These are phyloP conservation scores for Candida quercuum DNA, from an alignment of 805 yeast genomes.

Conservation along the genomic window DNA sequence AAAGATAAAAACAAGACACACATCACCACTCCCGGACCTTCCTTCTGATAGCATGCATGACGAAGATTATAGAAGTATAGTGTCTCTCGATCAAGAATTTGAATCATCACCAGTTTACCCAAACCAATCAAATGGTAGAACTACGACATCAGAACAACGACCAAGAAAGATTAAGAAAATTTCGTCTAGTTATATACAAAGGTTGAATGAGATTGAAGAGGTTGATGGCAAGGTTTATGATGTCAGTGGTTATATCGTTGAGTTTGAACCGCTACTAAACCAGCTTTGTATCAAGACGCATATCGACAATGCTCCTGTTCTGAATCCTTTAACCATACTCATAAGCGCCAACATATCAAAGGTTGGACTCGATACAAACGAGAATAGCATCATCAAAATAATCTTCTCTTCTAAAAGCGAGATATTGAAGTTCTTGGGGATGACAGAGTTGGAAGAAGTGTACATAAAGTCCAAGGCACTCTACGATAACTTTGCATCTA, in stretches of 20 bases:
- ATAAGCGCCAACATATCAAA: constrained; percentile 1
- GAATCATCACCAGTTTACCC: no score
- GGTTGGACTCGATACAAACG: constrained; percentile 2
- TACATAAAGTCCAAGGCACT: constrained; percentile 11
- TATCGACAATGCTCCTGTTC: constrained; percentile 4
- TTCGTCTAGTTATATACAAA: background rate
- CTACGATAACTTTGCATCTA: constrained; percentile 3
- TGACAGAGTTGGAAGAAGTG: constrained; percentile 20
- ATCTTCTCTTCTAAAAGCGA: constrained; percentile 9
- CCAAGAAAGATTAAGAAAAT: background rate
- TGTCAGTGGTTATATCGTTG: constrained; percentile 12
- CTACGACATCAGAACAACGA: background rate
- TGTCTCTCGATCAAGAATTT: background rate
- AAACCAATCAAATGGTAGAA: no score
- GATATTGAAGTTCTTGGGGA: constrained; percentile 14
- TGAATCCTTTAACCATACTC: constrained; percentile 10
- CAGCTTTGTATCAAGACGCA: constrained; percentile 11
- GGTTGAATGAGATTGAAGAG: constrained; percentile 12
- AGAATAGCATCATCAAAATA: constrained; percentile 8
- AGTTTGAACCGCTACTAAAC: constrained; percentile 14
- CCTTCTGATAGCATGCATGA: background rate
- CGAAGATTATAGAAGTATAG: background rate
- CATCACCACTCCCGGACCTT: constrained; percentile 1
- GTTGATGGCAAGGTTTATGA: constrained; percentile 16
- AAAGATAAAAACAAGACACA: background rate